Conservation (phyloP, 176 grass and related monocot genomes). For the Cenchrus americanus region DNA sequence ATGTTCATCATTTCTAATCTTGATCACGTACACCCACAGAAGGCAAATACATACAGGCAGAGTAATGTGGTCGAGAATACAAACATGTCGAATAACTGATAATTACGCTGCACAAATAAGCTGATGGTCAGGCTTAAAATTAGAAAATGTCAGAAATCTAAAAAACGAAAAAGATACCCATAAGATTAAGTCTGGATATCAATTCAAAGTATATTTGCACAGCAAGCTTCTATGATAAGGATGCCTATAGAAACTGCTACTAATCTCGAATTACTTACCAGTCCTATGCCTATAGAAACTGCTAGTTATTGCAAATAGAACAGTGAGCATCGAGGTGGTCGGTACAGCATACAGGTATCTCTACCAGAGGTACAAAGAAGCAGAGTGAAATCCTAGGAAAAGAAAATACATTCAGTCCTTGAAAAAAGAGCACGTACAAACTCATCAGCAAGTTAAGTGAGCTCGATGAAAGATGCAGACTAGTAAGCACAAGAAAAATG, state of each 20-base stretch:
- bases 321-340: constrained; percentile 91
- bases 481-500: constrained; percentile 19
- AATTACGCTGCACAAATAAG: constrained; percentile 77
- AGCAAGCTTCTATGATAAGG: not conserved
- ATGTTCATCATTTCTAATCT: constrained; percentile 70
- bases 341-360: constrained; percentile 93
- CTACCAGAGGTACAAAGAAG: constrained; percentile 84
- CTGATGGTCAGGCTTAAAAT: constrained; percentile 35
- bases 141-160: not conserved
- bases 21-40: constrained; percentile 94
- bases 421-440: constrained; percentile 20
- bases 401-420: constrained; percentile 27
- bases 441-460: constrained; percentile 12
- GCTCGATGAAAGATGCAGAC: not conserved
- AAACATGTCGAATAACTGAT: constrained; percentile 98
- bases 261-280: constrained; percentile 54
- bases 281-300: constrained; percentile 83
- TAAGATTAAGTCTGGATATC: constrained; percentile 9
- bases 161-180: not conserved
- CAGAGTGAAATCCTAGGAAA: constrained; percentile 72
- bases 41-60: constrained; percentile 87
- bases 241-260: constrained; percentile 7
- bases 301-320: constrained; percentile 97
- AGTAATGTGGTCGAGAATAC: constrained; percentile 88
- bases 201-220: not conserved